Conservation (phyloP, 768 basidiomycete species). For the Russula emetica region DNA sequence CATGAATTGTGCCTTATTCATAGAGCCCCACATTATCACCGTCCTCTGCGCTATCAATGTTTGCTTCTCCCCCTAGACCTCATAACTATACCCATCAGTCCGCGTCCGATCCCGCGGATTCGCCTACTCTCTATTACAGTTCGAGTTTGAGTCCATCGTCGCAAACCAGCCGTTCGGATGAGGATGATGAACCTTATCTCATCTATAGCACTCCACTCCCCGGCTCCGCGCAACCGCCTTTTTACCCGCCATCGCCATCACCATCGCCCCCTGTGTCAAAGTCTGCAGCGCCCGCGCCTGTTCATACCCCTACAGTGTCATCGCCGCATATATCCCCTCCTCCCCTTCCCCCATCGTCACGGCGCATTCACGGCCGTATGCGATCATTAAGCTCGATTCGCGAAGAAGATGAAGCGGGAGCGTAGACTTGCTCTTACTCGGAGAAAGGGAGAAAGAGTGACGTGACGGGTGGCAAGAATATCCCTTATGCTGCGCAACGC, state of each 20-base stretch:
- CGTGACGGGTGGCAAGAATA: conserved; percentile 22
- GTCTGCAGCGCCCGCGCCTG: background rate
- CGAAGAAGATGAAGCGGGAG: conserved; percentile 25
- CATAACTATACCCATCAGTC: conserved; percentile 16
- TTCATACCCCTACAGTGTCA: conserved; percentile 19
- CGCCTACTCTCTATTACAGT: conserved; percentile 21
- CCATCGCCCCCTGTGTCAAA: conserved; percentile 13
- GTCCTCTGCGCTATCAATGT: conserved; percentile 4
- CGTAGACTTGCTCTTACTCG: conserved; percentile 5
- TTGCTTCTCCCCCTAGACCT: conserved; percentile 5
- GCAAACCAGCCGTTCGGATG: conserved; percentile 11
- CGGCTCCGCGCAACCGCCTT: background rate
- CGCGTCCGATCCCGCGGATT: conserved; percentile 14
- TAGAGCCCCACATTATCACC: conserved; percentile 22
- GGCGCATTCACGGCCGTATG: conserved; percentile 25
- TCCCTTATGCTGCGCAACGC: conserved; percentile 19
- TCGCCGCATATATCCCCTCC: conserved; percentile 24
- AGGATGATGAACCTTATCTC: conserved; percentile 27
- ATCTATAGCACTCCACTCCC: conserved; percentile 29
- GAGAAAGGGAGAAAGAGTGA: background rate
- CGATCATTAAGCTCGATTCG: conserved; percentile 28
- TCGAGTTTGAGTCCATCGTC: conserved; percentile 19
- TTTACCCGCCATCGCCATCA: conserved; percentile 7
- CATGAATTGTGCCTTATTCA: conserved; percentile 3
- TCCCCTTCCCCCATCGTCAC: conserved; percentile 17